phyloP scores from a whole-genome alignment of 148 eudicot genomes.

The Hydrangea macrophylla region DNA sequence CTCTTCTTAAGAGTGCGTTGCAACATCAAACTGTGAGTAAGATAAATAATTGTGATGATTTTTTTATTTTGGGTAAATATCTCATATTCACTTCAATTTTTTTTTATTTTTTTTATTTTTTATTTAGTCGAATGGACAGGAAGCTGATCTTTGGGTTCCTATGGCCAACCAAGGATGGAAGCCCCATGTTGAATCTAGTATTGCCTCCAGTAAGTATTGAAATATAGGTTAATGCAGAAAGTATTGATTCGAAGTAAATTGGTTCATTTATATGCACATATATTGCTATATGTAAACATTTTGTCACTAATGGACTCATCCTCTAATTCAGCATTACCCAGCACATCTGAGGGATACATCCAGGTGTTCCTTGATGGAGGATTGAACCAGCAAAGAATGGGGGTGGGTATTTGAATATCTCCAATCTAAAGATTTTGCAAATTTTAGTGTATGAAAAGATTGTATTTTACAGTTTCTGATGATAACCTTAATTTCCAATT shows the following conservation, averaged over 20 bases:
- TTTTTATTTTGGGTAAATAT: not conserved
- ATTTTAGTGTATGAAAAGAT: too few relatives aligned
- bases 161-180: conserved; percentile 84
- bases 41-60: not conserved
- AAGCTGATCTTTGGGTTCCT: conserved; percentile 75
- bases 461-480: too few relatives aligned
- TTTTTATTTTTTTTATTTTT: conserved; percentile 6
- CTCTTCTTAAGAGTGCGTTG: conserved; percentile 75
- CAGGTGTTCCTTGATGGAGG: conserved; percentile 69
- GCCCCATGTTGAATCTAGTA: conserved; percentile 45
- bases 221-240: not conserved
- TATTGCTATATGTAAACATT: too few relatives aligned
- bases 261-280: not conserved
- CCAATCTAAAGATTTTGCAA: not conserved
- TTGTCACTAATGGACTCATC: conserved; percentile 20
- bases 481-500: not conserved
- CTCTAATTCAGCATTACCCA: conserved; percentile 26
- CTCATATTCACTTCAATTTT: not conserved
- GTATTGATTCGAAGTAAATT: not conserved
- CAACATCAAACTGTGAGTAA: conserved; percentile 65
- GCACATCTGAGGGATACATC: conserved; percentile 41
- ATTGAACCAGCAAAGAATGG: conserved; percentile 65
- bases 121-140: conserved; percentile 65
- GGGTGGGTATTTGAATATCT: conserved; percentile 31
- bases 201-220: conserved; percentile 47